These are phyloP conservation scores for Coniochaeta pulveracea DNA, from an alignment of 2,329 filamentous ascomycete genomes.

Conservation along the genomic window DNA sequence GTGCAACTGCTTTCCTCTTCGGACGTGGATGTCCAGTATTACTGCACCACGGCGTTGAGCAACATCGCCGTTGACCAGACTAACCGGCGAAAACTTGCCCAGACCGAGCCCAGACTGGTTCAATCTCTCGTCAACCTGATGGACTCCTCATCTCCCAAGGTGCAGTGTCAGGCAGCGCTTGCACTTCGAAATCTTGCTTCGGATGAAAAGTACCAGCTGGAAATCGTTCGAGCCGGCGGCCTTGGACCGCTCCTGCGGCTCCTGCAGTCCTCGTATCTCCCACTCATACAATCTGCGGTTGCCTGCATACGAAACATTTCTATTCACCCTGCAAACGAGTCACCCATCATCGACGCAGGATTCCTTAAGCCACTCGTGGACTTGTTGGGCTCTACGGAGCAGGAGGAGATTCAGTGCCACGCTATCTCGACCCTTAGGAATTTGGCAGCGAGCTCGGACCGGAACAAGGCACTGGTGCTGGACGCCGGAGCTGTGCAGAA, in stretches of 20 bases:
- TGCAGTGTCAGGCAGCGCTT: constrained; percentile 92
- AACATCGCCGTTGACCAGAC: constrained; percentile 93
- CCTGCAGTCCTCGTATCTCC: constrained; percentile 88
- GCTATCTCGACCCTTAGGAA: constrained; percentile 95
- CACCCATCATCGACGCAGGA: constrained; percentile 94
- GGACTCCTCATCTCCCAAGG: constrained; percentile 94
- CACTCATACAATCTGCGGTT: constrained; percentile 90
- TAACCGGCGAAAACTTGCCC: constrained; percentile 83
- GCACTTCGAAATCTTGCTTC: constrained; percentile 92
- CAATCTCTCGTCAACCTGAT: constrained; percentile 92
- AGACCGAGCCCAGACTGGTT: constrained; percentile 83
- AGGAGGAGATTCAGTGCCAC: constrained; percentile 98
- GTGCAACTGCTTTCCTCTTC: constrained; percentile 87
- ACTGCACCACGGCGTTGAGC: constrained; percentile 95
- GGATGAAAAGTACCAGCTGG: constrained; percentile 96
- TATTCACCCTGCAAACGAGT: constrained; percentile 95
- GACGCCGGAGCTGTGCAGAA: constrained; percentile 96
- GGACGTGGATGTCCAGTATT: constrained; percentile 97
- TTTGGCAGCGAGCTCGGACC: constrained; percentile 88
- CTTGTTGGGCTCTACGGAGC: constrained; percentile 86
- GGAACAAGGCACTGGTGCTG: constrained; percentile 94
- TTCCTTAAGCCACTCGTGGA: constrained; percentile 92
- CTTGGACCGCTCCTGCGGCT: constrained; percentile 77
- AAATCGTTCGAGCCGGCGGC: constrained; percentile 85
- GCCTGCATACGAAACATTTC: constrained; percentile 98